Conservation (phyloP, 1,139 yeast species). For the Lodderomyces margitis region DNA sequence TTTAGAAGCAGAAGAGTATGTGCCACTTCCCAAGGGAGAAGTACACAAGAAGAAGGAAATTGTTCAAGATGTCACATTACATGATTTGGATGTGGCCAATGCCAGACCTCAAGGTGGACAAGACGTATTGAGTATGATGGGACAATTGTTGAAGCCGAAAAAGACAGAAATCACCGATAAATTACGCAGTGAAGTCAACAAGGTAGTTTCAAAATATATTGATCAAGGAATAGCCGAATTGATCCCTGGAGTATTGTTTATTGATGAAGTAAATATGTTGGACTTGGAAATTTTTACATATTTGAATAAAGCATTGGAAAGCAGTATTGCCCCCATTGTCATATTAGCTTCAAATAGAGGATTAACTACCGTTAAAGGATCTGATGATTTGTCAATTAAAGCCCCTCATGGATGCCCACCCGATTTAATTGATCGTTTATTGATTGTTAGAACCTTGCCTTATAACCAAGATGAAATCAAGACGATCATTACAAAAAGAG, state of each 20-base stretch:
- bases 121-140: constrained; percentile 98
- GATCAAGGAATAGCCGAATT: constrained; percentile 98
- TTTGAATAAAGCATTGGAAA: constrained; percentile 88
- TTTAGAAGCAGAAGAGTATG: constrained; percentile 97
- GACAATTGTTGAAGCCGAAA: constrained; percentile 91
- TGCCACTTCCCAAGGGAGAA: constrained; percentile 97
- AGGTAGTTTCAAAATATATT: constrained; percentile 91
- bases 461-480: constrained; percentile 81
- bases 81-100: constrained; percentile 94
- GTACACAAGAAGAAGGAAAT: constrained; percentile 98
- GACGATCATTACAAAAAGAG: constrained; percentile 77
- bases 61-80: constrained; percentile 94
- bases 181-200: constrained; percentile 87
- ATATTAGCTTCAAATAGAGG: constrained; percentile 96
- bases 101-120: constrained; percentile 99
- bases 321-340: constrained; percentile 89
- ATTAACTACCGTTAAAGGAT: constrained; percentile 84
- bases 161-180: constrained; percentile 99
- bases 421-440: constrained; percentile 84
- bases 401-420: constrained; percentile 98
- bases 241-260: constrained; percentile 95
- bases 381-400: constrained; percentile 70
- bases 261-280: constrained; percentile 97
- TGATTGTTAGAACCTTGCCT: constrained; percentile 89
- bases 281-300: constrained; percentile 95